phyloP scores from a whole-genome alignment of 2,329 filamentous ascomycete species.

The Corniculantispora saksenae region DNA sequence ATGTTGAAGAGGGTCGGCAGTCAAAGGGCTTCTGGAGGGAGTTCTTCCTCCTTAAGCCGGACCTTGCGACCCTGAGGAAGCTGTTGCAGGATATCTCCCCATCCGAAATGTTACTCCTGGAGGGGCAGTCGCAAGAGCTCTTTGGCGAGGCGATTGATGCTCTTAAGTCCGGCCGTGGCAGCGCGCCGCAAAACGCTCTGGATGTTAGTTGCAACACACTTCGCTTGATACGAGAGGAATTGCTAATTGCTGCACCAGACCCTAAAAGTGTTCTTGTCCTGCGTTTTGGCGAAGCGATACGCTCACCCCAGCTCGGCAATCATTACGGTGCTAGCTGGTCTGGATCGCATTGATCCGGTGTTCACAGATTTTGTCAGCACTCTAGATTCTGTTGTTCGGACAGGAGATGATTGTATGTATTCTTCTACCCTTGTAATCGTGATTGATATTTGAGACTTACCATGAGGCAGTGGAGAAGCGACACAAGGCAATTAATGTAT shows the following conservation, averaged over 20 bases:
- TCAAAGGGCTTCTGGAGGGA: constrained; percentile 94
- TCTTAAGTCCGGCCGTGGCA: constrained; percentile 61
- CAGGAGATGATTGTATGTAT: constrained; percentile 66
- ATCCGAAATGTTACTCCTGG: constrained; percentile 73
- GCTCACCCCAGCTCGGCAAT: constrained; percentile 94
- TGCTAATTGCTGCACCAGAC: constrained; percentile 58
- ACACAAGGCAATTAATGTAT: constrained; percentile 76
- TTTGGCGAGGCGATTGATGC: constrained; percentile 72
- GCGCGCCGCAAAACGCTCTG: constrained; percentile 75
- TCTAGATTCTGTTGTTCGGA: constrained; percentile 80
- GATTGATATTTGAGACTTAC: background rate
- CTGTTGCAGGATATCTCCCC: constrained; percentile 71
- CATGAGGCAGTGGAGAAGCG: constrained; percentile 67
- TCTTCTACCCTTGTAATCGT: background rate
- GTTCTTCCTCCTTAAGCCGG: constrained; percentile 87
- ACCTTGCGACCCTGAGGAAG: constrained; percentile 65
- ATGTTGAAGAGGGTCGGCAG: constrained; percentile 67
- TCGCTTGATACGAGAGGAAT: too few species aligned
- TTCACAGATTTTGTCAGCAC: constrained; percentile 86
- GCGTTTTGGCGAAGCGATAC: constrained; percentile 84
- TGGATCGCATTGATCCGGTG: constrained; percentile 82
- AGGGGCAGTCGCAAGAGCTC: constrained; percentile 76
- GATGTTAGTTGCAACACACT: constrained; percentile 58
- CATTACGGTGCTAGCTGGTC: constrained; percentile 83
- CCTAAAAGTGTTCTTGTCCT: constrained; percentile 81